Evolutionary conservation across 495 filamentous ascomycete species (phyloP).

Genomic region (Baudoinia panamericana): DNA sequence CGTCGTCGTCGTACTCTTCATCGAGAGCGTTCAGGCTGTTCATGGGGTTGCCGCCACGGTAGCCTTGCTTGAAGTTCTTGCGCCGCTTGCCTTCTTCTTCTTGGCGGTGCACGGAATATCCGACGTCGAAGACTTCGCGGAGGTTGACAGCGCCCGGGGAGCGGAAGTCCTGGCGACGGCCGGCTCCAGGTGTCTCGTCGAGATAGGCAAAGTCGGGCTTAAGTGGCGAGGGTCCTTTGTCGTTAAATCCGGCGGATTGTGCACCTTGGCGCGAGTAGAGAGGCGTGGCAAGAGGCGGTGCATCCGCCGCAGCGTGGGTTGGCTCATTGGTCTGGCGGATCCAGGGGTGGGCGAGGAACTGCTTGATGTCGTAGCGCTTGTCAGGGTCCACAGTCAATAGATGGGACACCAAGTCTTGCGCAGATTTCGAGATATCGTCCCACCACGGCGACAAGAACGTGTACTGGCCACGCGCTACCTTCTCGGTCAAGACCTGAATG

Average conservation of each 20-base stretch:
- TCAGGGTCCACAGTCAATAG: constrained; percentile 86
- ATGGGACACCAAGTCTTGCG: constrained; percentile 87
- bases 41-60: constrained; percentile 37
- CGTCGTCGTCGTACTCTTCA: constrained; percentile 48
- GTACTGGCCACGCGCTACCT: constrained; percentile 91
- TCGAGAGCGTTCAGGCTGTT: constrained; percentile 56
- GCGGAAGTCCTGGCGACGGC: constrained; percentile 76
- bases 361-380: constrained; percentile 73
- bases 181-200: constrained; percentile 41
- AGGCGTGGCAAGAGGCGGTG: constrained; percentile 64
- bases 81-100: constrained; percentile 90
- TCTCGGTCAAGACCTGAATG: constrained; percentile 92
- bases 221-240: constrained; percentile 13
- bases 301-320: constrained; percentile 59
- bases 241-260: not conserved
- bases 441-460: constrained; percentile 98
- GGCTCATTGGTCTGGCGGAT: constrained; percentile 64
- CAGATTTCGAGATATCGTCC: constrained; percentile 95
- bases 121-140: constrained; percentile 92
- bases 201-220: constrained; percentile 42
- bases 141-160: constrained; percentile 91
- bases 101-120: constrained; percentile 89
- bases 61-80: constrained; percentile 62
- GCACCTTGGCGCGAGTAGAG: constrained; percentile 38
- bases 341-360: constrained; percentile 90